phyloP scores from a whole-genome alignment of 345 rosid genomes.

The Populus ilicifolia region DNA sequence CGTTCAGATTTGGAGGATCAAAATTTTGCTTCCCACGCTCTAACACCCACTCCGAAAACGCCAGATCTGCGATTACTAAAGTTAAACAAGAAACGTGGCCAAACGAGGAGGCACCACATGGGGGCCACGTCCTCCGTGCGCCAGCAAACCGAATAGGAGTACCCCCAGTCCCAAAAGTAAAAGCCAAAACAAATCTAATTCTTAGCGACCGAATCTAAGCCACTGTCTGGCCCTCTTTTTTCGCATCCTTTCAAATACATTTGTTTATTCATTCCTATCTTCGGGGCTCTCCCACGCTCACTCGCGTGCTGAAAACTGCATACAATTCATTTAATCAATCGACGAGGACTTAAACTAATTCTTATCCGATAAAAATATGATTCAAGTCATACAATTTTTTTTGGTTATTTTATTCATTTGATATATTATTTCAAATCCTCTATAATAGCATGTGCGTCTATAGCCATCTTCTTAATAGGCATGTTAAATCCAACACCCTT shows the following conservation, averaged over 20 bases:
- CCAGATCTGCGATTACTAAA: background rate
- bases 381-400: too few relatives aligned
- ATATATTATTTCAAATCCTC: too few relatives aligned
- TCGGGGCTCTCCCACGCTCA: too few relatives aligned
- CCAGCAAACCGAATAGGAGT: constrained; percentile 17
- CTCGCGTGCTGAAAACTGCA: too few relatives aligned
- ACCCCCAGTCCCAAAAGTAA: constrained; percentile 15
- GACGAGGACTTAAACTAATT: too few relatives aligned
- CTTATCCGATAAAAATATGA: too few relatives aligned
- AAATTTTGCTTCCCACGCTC: constrained; percentile 21
- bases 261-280: too few relatives aligned
- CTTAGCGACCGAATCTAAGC: constrained; percentile 20
- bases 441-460: too few relatives aligned
- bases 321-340: too few relatives aligned
- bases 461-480: too few relatives aligned
- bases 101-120: background rate
- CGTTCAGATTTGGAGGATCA: background rate
- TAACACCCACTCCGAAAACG: background rate
- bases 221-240: background rate
- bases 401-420: too few relatives aligned
- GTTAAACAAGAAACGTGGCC: background rate
- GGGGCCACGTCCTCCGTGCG: background rate
- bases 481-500: background rate
- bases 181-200: constrained; percentile 22
- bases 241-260: background rate